Evolutionary conservation across 495 filamentous ascomycete genomes (phyloP), one percentile per base, ranked within the genome.

Genomic region (Friedmanniomyces endolithicus): DNA sequence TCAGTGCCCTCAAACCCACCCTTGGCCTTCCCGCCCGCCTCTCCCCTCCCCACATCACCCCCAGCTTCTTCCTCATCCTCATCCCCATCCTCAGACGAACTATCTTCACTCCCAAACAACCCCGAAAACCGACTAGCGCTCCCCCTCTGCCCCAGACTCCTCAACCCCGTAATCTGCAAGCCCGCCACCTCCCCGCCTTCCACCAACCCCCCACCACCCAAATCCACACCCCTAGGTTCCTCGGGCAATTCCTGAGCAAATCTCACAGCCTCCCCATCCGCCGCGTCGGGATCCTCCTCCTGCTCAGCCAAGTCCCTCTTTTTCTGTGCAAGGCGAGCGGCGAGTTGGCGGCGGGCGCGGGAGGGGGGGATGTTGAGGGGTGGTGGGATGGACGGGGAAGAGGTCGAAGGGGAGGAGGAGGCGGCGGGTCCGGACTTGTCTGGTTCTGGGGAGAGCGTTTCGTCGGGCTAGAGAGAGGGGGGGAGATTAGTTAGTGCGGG

Each of bases 261-360:
- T 22, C 53, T 45, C 17, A 62, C 14, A 1, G 58, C 58, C 22
- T 24, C 54, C 17, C n/a, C 47, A 48, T 59, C 60, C 29, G 56
- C 51, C 9, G 50, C 50, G 20, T 63, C 60, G 1, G 55, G 56
- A 39, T 59, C 60, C 0, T 37, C 47, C 11, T 63, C 52, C 27
- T 11, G 39, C 35, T 49, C 55, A 17, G 60, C 60, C 7, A 46
- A 27, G 20, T 52, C 52, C 48, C 84, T 84, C 58, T 88, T 3
- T 31, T 31, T 86, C 62, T 85, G 76, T 14, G 88, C 88, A 1
- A 95, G 79, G 20, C 87, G 81, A 27, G 83, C 85, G 27, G 87
- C 88, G 17, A 95, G 75, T 68, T 94, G 89, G 19, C 87, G 77
- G 17, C 89, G 81, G 19, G 89, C 89, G n/a, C 89, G 79, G 1